These are phyloP conservation scores for Tolypocladium tropicale DNA, from an alignment of 2,329 filamentous ascomycete species.

Conservation along the genomic window DNA sequence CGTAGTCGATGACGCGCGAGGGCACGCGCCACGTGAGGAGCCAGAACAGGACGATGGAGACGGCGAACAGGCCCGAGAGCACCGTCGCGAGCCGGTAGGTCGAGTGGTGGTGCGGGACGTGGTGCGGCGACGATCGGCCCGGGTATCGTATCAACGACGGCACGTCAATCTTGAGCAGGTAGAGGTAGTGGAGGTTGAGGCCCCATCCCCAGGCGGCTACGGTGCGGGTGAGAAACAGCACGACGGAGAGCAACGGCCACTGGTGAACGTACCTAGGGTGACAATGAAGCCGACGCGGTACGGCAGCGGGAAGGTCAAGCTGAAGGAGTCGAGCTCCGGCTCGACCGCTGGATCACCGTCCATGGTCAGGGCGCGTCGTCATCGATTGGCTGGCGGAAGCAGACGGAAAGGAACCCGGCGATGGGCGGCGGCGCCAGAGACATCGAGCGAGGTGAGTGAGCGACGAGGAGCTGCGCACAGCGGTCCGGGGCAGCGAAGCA, in stretches of 20 bases:
- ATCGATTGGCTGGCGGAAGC: not conserved
- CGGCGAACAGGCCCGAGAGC: constrained; percentile 58
- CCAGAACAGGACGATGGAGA: constrained; percentile 80
- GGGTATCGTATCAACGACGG: constrained; percentile 82
- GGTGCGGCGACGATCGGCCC: constrained; percentile 56
- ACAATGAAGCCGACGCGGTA: constrained; percentile 81
- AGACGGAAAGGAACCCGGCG: not conserved
- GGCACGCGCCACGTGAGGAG: constrained; percentile 60
- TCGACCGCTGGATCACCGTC: constrained; percentile 66
- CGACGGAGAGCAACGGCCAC: not conserved
- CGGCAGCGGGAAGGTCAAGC: constrained; percentile 75
- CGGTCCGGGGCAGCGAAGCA: not conserved
- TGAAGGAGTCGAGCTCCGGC: constrained; percentile 71
- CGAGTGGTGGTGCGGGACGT: constrained; percentile 67
- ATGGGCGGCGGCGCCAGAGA: not conserved
- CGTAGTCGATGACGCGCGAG: constrained; percentile 62
- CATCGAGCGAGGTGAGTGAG: not conserved
- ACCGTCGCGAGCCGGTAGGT: constrained; percentile 77
- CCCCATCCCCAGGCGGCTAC: constrained; percentile 93
- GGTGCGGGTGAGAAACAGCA: not conserved
- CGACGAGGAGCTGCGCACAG: not conserved
- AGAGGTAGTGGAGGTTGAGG: constrained; percentile 79
- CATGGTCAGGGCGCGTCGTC: constrained; percentile 34
- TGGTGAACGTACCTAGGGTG: constrained; percentile 56
- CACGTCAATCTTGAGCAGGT: constrained; percentile 73